Evolutionary conservation across 805 yeast species (phyloP).

Genomic region (Barnettozyma californica): DNA sequence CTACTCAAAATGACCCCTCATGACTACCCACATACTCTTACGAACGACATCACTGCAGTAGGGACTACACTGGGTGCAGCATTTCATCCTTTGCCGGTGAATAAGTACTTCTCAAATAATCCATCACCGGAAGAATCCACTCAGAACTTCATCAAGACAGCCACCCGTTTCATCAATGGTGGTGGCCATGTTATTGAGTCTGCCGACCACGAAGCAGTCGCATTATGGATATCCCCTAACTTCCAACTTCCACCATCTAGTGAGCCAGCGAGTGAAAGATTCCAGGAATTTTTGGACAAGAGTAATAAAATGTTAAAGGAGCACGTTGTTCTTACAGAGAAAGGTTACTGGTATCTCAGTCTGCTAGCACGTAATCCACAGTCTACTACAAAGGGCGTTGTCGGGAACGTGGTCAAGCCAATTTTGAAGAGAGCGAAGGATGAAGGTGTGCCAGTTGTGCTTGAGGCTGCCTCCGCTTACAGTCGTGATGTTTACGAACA

Average conservation of each 20-base stretch:
- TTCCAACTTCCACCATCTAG: neutral
- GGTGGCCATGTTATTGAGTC: neutral
- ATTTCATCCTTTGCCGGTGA: slow-evolving; percentile 1
- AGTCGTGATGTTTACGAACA: slow-evolving; percentile 19
- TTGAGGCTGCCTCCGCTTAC: slow-evolving; percentile 17
- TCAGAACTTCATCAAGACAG: neutral
- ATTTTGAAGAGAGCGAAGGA: slow-evolving; percentile 13
- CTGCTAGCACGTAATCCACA: slow-evolving; percentile 13
- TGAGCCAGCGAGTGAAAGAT: neutral
- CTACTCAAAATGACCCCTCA: neutral
- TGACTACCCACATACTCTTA: neutral
- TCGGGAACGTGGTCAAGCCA: slow-evolving; percentile 18
- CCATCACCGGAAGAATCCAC: neutral
- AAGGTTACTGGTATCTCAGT: slow-evolving; percentile 15
- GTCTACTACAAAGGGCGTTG: slow-evolving; percentile 12
- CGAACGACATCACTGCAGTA: neutral
- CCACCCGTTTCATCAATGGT: neutral
- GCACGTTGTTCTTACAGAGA: slow-evolving; percentile 5
- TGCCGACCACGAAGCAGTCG: slow-evolving; percentile 2
- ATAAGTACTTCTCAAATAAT: neutral
- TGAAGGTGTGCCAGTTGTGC: slow-evolving; percentile 13
- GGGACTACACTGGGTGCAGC: neutral
- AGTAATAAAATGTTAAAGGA: neutral
- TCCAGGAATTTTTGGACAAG: slow-evolving; percentile 5
- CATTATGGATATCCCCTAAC: slow-evolving; percentile 1